Base-by-base conservation (phyloP, 306 rosid genomes). In the Hippophae tibetana region DNA sequence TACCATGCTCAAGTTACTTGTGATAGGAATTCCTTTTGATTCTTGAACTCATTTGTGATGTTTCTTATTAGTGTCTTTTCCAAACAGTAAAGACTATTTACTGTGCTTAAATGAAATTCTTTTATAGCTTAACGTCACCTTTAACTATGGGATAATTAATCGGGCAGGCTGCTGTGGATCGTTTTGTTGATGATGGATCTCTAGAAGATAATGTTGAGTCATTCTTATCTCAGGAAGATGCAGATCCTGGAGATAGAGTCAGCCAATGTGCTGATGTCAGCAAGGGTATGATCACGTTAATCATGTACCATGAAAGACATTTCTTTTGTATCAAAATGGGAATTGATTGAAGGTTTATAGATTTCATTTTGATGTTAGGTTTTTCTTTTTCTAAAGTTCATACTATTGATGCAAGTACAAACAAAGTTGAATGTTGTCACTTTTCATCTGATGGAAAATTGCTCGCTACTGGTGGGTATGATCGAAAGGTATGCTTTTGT, bases 361-460 rank as follows among this genome's bases (percentile, higher is more conserved):
- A 51, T 55, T 63, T 51, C 67, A 8, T 68, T 69, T 44, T 60
- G 55, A 55, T 47, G 14, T 47, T 61, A 84, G 97, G 79, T 44
- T 60, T 69, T 61, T 50, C 76, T 25, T 67, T 87, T 57, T 70
- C 62, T 58, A 89, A 86, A 70, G 73, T 70, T 47, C 71, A 52
- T 61, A 73, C 7, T 58, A 73, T 76, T 71, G 38, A 63, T 58
- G 90, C 85, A 42, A 79, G 95, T 74, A 54, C 78, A 8, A 74
- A 49, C 66, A 77, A 84, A 79, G 70, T 86, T 57, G 90, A 82
- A 70, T 82, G 95, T 47, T 90, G 95, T 67, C 76, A 87, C 74
- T 90, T 90, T 74, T 90, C 97, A 52, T 78, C 83, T 43, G 94
- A 89, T 65, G 97, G 97, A 61, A 89, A 83, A 74, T 76, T 85